These are phyloP conservation scores for Xylaria hypoxylon DNA, from an alignment of 2,329 filamentous ascomycete genomes.

Conservation along the genomic window DNA sequence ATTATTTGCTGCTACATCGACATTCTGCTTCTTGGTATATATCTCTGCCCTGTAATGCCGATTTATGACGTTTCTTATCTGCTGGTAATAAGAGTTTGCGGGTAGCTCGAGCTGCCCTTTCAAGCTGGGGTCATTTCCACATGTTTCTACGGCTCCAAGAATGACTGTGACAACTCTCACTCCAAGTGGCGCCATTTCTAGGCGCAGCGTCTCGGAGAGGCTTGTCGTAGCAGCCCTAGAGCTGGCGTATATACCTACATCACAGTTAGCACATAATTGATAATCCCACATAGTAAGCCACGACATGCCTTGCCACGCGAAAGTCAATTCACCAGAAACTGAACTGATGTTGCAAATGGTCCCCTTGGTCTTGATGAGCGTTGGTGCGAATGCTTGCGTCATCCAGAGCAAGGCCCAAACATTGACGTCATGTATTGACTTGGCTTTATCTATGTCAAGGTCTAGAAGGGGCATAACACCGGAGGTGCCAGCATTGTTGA, in stretches of 20 bases:
- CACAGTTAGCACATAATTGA: background rate
- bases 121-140: background rate
- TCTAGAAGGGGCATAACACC: slow-evolving; percentile 29
- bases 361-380: slow-evolving; percentile 22
- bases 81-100: slow-evolving; percentile 19
- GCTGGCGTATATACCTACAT: slow-evolving; percentile 2
- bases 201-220: slow-evolving; percentile 1
- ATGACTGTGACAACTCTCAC: slow-evolving; percentile 16
- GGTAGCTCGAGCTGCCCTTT: slow-evolving; percentile 18
- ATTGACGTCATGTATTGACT: slow-evolving; percentile 26
- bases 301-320: slow-evolving; percentile 14
- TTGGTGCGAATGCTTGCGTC: slow-evolving; percentile 24
- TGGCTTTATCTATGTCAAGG: slow-evolving; percentile 21
- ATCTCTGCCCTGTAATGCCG: background rate
- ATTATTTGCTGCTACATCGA: slow-evolving; percentile 14
- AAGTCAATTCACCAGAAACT: slow-evolving; percentile 14
- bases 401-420: slow-evolving; percentile 24
- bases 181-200: slow-evolving; percentile 16
- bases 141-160: slow-evolving; percentile 8
- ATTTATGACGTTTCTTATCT: slow-evolving; percentile 19
- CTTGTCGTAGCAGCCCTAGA: slow-evolving; percentile 9
- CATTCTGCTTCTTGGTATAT: slow-evolving; percentile 12
- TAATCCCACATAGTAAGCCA: background rate
- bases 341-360: slow-evolving; percentile 23
- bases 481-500: slow-evolving; percentile 34